Evolutionary conservation across 805 yeast species (phyloP), one percentile per base, ranked within the genome.

Genomic region (Saturnispora galanensis): DNA sequence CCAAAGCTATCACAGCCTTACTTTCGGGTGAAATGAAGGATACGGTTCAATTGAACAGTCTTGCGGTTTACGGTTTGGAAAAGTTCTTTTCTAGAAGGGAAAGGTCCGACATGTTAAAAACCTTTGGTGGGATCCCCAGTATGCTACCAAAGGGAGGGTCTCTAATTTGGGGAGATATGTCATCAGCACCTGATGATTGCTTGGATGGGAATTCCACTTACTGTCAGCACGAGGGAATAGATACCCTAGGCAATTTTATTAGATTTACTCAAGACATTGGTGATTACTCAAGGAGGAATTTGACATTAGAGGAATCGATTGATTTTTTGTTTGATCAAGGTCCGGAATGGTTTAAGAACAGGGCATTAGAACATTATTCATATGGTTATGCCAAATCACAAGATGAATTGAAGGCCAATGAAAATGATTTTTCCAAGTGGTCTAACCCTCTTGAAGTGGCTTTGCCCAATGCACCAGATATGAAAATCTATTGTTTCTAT

Each of bases 11-110:
- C 16, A 86, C 94, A 0, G 96, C 96, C 1, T 67, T 93, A 47
- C 63, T 93, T n/a, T 85, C 96, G 12, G 98, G 98, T 12, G 98
- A 93, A 64, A 93, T 93, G 97, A 86, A 81, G 61, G 98, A 93
- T 62, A 93, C 98, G 0, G 94, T 94, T 29, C 96, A 90, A 57
- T 69, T 93, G 59, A 93, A 93, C 60, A 82, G 93, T 3, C 65
- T 90, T 49, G 98, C 97, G 0, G 87, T 90, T 51, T 87, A 85
- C 56, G 98, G 97, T 1, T 71, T 93, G 46, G 98, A 93, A 58
- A 87, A 85, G 65, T 93, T 93, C 64, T 88, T 93, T 62, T 82
- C 93, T 42, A 75, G 95, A 59, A 75, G 77, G 49, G 98, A 90
- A 64, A 75, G 98, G 52, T 77, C 87, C 6, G 94, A 86, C 50